Conservation (phyloP, 163 green algal genomes). For the Trebouxiophyceae sp. region DNA sequence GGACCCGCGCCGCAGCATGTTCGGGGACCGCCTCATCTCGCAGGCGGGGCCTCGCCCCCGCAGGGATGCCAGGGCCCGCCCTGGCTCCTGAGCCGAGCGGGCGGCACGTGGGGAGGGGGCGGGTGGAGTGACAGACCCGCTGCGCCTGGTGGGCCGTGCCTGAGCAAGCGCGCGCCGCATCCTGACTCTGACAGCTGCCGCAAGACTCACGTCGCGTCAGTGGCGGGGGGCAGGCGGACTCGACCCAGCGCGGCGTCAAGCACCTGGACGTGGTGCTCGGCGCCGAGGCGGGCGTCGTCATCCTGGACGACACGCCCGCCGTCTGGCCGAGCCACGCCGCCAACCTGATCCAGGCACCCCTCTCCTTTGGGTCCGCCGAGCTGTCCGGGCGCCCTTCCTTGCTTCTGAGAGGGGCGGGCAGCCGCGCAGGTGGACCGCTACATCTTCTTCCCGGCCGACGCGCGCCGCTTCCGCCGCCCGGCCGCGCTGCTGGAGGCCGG, state of each 20-base stretch:
- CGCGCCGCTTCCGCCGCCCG: conserved; percentile 27
- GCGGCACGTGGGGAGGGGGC: too few species aligned
- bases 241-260: conserved; percentile 36
- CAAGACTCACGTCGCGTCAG: neutral
- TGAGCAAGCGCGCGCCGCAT: too few species aligned
- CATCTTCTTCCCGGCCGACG: conserved; percentile 70
- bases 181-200: neutral
- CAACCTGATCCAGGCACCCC: conserved; percentile 66
- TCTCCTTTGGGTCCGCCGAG: neutral
- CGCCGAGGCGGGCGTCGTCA: conserved; percentile 41
- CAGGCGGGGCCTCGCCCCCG: too few species aligned
- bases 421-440: conserved; percentile 59
- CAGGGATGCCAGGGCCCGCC: too few species aligned
- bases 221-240: conserved; percentile 27
- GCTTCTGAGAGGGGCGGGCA: neutral
- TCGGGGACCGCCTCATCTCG: conserved; percentile 49
- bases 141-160: too few species aligned
- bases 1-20: conserved; percentile 53
- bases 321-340: conserved; percentile 70
- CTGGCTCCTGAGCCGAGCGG: too few species aligned
- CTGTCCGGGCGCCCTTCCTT: neutral
- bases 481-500: conserved; percentile 34
- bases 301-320: conserved; percentile 78
- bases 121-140: too few species aligned
- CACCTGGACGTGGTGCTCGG: conserved; percentile 56